These are phyloP conservation scores for Gonapodya prolifera DNA, from an alignment of 192 early-diverging fungal genomes.

Conservation along the genomic window DNA sequence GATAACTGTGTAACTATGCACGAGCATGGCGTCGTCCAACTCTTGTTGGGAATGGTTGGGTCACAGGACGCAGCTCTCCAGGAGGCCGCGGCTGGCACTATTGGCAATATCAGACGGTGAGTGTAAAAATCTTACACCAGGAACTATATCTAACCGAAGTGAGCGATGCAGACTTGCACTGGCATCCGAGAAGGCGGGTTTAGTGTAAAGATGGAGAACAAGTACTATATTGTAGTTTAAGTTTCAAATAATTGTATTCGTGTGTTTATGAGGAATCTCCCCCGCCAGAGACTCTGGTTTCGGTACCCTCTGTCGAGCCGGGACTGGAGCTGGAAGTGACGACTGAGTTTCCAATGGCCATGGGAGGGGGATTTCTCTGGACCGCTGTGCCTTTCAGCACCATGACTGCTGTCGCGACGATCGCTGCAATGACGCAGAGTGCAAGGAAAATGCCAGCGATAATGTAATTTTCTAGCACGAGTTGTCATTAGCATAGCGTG, in stretches of 20 bases:
- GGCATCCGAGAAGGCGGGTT: conserved; percentile 42
- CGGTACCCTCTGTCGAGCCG: neutral
- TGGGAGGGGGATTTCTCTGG: neutral
- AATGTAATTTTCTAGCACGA: neutral
- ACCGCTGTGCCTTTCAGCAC: neutral
- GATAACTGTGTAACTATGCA: conserved; percentile 61
- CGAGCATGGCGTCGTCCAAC: conserved; percentile 51
- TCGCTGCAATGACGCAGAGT: neutral
- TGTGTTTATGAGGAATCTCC: neutral
- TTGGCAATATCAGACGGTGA: conserved; percentile 49
- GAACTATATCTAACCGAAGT: neutral
- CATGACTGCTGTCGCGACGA: neutral
- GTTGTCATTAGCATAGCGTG: neutral
- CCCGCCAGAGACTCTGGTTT: neutral
- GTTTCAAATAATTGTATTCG: neutral
- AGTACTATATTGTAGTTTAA: neutral
- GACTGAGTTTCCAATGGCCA: neutral
- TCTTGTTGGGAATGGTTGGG: conserved; percentile 51
- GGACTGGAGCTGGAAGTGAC: neutral
- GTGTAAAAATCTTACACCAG: neutral
- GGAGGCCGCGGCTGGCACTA: conserved; percentile 52
- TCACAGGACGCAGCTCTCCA: conserved; percentile 37
- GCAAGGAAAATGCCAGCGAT: neutral
- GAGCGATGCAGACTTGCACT: conserved; percentile 27
- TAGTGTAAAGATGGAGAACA: conserved; percentile 14